Evolutionary conservation across 140 eudicot genomes (phyloP).

Genomic region (Stevia rebaudiana): DNA sequence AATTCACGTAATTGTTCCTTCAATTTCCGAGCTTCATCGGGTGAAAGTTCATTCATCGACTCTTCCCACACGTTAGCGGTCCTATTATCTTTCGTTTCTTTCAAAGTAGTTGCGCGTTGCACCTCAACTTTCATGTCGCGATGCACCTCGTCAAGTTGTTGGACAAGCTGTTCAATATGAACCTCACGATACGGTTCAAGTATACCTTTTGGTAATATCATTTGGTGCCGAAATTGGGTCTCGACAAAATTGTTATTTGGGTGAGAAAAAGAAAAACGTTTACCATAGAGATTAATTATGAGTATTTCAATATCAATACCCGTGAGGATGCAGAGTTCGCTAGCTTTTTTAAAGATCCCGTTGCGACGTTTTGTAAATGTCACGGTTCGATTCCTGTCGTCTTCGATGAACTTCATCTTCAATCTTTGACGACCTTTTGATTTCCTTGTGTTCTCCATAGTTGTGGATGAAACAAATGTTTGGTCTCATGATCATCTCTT

Average conservation of each 20-base stretch:
- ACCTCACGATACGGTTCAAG: not conserved
- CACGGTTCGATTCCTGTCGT: not conserved
- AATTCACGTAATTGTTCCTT: not conserved
- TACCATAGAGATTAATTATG: not conserved
- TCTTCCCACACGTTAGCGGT: not conserved
- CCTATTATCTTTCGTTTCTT: not conserved
- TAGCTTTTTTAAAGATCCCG: conserved; percentile 5
- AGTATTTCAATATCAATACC: conserved; percentile 5
- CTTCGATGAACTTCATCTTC: conserved; percentile 6
- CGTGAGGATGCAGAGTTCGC: conserved; percentile 1
- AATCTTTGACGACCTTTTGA: conserved; percentile 7
- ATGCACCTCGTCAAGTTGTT: not conserved
- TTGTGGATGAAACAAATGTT: not conserved
- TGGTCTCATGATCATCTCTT: not conserved
- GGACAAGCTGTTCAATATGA: not conserved
- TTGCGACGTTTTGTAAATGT: conserved; percentile 5
- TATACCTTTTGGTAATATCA: not conserved
- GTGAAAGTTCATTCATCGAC: not conserved
- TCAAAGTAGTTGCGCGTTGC: not conserved
- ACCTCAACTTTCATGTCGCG: not conserved
- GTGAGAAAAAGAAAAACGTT: not conserved
- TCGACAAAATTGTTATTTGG: not conserved
- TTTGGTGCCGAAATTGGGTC: not conserved
- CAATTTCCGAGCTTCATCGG: conserved; percentile 5
- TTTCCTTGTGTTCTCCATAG: conserved; percentile 6